Base-by-base conservation (phyloP, 768 basidiomycete genomes). In the Suillus americanus region DNA sequence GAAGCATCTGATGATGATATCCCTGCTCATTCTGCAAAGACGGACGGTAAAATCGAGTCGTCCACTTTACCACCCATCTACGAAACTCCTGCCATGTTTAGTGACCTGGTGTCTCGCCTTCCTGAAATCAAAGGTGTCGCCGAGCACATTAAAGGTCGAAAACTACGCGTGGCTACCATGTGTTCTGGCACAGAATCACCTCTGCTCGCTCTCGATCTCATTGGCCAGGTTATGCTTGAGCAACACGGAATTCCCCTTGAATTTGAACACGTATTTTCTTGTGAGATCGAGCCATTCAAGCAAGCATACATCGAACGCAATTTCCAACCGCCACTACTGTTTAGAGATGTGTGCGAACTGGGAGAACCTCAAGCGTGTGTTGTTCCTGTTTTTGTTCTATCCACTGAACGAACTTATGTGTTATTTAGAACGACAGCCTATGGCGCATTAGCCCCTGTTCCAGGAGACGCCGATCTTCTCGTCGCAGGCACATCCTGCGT, bases 281-380 rank as follows among this genome's bases (percentile, higher is more conserved):
- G 95, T 77, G 95, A 97, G 78, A 97, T 97, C 63, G 95, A 95
- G 73, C 95, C 95, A 4, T 97, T 95, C 83, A 96, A 97, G 78
- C 95, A 96, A 73, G 96, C 95, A 0, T 97, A 98, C 72, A 98
- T 98, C 67, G 96, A 98, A 73, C 85, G 96, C 38, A 98, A 98
- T 75, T 98, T 98, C 73, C 86, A 90, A 46, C 96, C 96, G 28
- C 95, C 95, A 14, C 77, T 97, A 33, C 81, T 98, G 40, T 98
- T 97, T 76, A 87, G 96, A 56, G 96, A 98, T 73, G 95, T 98
- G 20, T 94, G 92, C 63, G 95, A 97, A 72, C 83, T 98, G 20
- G 92, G 91, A 6, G 84, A 88, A 25, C 76, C 79, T 51, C 84
- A 91, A 78, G 93, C 93, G 91, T 94, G 75, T 65, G 91, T 81